Base-by-base conservation (phyloP, 139 green algal genomes). In the Medakamo hakoo region DNA sequence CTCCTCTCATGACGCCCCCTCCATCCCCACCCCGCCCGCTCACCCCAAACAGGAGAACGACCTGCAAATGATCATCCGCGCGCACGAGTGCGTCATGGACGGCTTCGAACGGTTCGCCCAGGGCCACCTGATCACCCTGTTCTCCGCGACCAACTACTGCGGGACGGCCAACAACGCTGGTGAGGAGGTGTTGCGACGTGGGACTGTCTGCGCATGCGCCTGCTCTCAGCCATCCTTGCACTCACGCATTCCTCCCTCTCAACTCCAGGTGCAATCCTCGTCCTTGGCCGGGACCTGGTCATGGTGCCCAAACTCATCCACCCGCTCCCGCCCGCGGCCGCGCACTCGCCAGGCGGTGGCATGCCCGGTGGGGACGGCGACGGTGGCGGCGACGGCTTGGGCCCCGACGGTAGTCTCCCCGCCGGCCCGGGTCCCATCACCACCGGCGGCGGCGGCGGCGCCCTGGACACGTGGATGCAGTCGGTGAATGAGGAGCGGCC, bases 41-140 rank as follows among this genome's bases (percentile, higher is more conserved):
- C 18, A 2, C n/a, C 18, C 25, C 27, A 21, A 21, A 22, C 81
- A 89, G 81, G 76, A 75, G 61, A 99, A 99, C 74, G 73, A 80
- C 61, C 76, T 99, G 71, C 91, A 97, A 75, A 94, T 98, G 86
- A 98, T 99, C 57, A 85, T 99, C 63, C 83, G 93, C 21, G 93
- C 93, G 49, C 93, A 99, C 78, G 93, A 99, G 86, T 99, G 93
- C 67, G 93, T 99, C 25, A 99, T 99, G 93, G 93, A 99, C 66
- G 93, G 93, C 64, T 99, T 99, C 72, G 93, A 99, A 80, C 85
- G 93, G 60, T 99, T 99, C 74, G 93, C 93, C 0, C 84, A 94
- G 66, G 87, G 87, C 59, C 88, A 94, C 71, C 81, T 96, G 29
- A 96, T 96, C 72, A 99, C 91, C 2, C 79, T 98, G 3, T 99